Evolutionary conservation across 352 stramenopile genomes (phyloP).

Genomic region (Phytophthora pluvialis): DNA sequence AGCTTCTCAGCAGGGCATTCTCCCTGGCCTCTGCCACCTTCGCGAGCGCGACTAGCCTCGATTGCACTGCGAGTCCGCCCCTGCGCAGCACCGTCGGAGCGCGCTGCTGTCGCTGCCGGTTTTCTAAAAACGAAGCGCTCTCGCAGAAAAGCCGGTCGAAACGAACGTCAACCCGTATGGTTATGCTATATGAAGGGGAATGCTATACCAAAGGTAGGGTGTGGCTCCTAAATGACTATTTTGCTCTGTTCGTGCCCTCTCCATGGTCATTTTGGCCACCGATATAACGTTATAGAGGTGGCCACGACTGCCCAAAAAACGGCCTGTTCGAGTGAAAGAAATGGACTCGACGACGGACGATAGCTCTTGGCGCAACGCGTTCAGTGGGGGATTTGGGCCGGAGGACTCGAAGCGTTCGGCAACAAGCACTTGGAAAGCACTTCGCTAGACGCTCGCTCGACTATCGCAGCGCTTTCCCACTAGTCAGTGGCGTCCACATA

Average conservation of each 20-base stretch:
- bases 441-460: constrained; percentile 17
- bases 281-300: no score
- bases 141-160: constrained; percentile 19
- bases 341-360: constrained; percentile 33
- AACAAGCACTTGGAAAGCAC: constrained; percentile 19
- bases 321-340: constrained; percentile 26
- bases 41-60: not conserved
- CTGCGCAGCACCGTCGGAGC: constrained; percentile 7
- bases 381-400: constrained; percentile 36
- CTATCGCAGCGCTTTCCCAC: constrained; percentile 27
- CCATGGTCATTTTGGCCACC: no score
- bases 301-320: not conserved
- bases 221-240: no score
- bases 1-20: constrained; percentile 1
- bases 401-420: constrained; percentile 22
- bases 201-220: no score
- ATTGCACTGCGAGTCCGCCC: constrained; percentile 5
- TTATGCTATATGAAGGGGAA: not conserved
- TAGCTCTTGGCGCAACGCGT: constrained; percentile 26
- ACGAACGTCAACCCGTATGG: constrained; percentile 7
- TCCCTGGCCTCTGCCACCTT: constrained; percentile 3
- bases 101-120: constrained; percentile 14
- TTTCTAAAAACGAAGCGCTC: constrained; percentile 26
- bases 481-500: constrained; percentile 31
- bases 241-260: no score